Conservation (phyloP, 331 rosid species). For the Erythrophleum ivorense region DNA sequence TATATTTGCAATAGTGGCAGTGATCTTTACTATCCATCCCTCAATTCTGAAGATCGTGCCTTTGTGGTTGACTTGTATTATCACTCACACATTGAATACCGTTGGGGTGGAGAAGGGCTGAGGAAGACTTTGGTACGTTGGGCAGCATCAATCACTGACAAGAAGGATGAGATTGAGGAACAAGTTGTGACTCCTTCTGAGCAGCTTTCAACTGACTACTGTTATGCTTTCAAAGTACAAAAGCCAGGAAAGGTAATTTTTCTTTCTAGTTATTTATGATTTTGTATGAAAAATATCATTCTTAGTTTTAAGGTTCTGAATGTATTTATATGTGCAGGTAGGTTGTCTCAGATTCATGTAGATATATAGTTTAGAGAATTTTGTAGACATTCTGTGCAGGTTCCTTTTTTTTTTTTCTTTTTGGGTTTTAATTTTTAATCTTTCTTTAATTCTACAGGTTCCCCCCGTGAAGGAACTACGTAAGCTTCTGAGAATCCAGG, state of each 20-base stretch:
- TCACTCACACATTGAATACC: constrained; percentile 96
- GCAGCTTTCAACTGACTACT: constrained; percentile 90
- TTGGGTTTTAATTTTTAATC: no score
- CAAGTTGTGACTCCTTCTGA: constrained; percentile 77
- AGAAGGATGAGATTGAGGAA: constrained; percentile 57
- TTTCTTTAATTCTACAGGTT: constrained; percentile 49
- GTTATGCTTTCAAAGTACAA: constrained; percentile 84
- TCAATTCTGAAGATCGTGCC: constrained; percentile 73
- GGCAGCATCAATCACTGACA: constrained; percentile 72
- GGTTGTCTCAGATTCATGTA: constrained; percentile 21
- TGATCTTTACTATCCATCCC: constrained; percentile 94
- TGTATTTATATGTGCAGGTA: constrained; percentile 16
- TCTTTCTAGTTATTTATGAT: constrained; percentile 30
- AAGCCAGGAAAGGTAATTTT: constrained; percentile 74
- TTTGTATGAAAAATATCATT: constrained; percentile 32
- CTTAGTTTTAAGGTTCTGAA: constrained; percentile 21
- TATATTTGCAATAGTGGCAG: constrained; percentile 98
- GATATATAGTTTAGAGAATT: neutral
- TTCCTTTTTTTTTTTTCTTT: neutral
- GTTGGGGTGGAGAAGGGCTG: constrained; percentile 99
- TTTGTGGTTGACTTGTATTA: constrained; percentile 95
- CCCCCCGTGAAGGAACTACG: constrained; percentile 91
- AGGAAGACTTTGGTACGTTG: constrained; percentile 94
- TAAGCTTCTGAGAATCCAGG: constrained; percentile 87
- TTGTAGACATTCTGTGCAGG: neutral